Percentiles rank a stretch among this genome's conserved stretches.
Evolutionary conservation across 192 early-diverging fungal species (phyloP).

Genomic region (Backusella tuberculispora): DNA sequence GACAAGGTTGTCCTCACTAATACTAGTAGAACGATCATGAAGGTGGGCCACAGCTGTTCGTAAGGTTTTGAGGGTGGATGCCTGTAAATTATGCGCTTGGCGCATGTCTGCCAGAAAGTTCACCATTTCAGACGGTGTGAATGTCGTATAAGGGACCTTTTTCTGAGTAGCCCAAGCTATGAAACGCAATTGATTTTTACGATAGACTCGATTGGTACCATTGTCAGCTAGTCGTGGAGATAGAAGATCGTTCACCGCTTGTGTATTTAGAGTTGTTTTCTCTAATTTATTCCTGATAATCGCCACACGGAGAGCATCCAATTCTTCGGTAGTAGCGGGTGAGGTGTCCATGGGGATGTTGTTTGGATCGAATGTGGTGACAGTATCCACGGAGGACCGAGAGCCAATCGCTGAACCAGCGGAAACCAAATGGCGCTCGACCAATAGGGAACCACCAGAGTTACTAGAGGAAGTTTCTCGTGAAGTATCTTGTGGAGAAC

Average conservation of each 20-base stretch:
- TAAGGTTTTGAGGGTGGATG: slow-evolving; percentile 19
- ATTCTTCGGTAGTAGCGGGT: not conserved
- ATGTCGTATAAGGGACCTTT: not conserved
- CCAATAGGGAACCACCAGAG: not conserved
- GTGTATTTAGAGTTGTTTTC: not conserved
- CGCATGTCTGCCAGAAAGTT: slow-evolving; percentile 12
- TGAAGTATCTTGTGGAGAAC: not conserved
- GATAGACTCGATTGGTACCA: slow-evolving; percentile 1
- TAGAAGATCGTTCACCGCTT: not conserved
- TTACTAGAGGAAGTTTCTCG: not conserved
- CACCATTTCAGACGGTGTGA: not conserved
- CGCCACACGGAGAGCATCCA: not conserved
- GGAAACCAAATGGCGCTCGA: slow-evolving; percentile 10
- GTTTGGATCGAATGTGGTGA: not conserved
- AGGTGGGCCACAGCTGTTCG: slow-evolving; percentile 15
- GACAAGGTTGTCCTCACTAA: not conserved
- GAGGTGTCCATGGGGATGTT: not conserved
- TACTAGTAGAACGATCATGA: not conserved
- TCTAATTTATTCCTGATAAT: not conserved
- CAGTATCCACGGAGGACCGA: not conserved
- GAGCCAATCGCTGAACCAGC: not conserved
- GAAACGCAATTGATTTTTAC: not conserved
- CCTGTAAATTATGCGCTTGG: not conserved
- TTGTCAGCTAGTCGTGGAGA: not conserved
- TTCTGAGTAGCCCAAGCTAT: not conserved